Percentiles rank a stretch among this genome's conserved stretches.
These are phyloP conservation scores for Hygrophila difformis DNA, from an alignment of 257 asterid species.

Conservation along the genomic window DNA sequence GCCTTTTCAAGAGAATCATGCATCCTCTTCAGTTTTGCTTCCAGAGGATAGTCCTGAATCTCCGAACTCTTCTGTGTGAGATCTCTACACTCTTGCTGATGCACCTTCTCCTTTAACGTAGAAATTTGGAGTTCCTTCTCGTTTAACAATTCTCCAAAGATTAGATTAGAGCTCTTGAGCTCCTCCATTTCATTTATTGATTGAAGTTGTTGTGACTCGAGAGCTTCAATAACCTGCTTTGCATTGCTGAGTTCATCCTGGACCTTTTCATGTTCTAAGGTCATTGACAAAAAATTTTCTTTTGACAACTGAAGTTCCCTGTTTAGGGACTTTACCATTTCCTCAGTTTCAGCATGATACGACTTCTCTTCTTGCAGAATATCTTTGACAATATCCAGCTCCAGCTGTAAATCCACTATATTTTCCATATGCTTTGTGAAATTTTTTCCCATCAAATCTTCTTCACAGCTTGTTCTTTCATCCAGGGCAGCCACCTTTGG, in stretches of 20 bases:
- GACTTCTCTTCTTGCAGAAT: slow-evolving; percentile 82
- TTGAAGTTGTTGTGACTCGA: slow-evolving; percentile 74
- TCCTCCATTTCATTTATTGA: slow-evolving; percentile 64
- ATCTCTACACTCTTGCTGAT: slow-evolving; percentile 32
- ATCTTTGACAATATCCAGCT: slow-evolving; percentile 72
- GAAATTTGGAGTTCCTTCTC: slow-evolving; percentile 56
- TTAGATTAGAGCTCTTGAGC: slow-evolving; percentile 40
- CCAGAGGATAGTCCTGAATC: slow-evolving; percentile 43
- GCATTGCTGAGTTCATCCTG: slow-evolving; percentile 52
- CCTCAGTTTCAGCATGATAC: slow-evolving; percentile 37
- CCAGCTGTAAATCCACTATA: slow-evolving; percentile 71
- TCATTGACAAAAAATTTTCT: slow-evolving; percentile 33
- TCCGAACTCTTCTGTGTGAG: slow-evolving; percentile 31
- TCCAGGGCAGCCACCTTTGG: slow-evolving; percentile 19
- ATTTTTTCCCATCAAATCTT: slow-evolving; percentile 16
- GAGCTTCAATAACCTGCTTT: slow-evolving; percentile 72
- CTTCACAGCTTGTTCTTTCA: slow-evolving; percentile 18
- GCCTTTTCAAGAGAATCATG: slow-evolving; percentile 85
- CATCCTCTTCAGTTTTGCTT: slow-evolving; percentile 73
- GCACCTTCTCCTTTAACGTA: slow-evolving; percentile 34
- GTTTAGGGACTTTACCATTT: slow-evolving; percentile 35
- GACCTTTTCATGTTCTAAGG: slow-evolving; percentile 39
- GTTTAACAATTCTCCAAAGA: slow-evolving; percentile 35
- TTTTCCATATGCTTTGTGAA: slow-evolving; percentile 34
- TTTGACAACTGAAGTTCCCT: slow-evolving; percentile 54